Evolutionary conservation across 2,329 filamentous ascomycete genomes (phyloP).

Genomic region (Dryadomyces quercivorus): DNA sequence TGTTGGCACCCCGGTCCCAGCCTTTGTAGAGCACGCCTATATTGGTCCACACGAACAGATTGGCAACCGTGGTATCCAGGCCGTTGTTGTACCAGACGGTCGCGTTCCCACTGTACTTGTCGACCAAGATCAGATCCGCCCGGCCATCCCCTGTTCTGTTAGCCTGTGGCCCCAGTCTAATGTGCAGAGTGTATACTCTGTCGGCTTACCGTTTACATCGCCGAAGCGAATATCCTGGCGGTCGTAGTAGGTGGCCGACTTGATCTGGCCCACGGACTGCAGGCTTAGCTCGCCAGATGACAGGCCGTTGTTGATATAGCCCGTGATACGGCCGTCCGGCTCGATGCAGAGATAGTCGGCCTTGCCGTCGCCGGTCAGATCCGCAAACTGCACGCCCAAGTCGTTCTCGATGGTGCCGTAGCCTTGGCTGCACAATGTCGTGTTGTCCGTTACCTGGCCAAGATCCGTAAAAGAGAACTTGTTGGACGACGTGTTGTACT

Average conservation of each 20-base stretch:
- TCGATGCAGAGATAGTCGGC: constrained; percentile 23
- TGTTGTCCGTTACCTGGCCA: not conserved
- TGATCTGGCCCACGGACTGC: constrained; percentile 17
- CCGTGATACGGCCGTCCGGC: constrained; percentile 14
- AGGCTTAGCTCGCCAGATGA: not conserved
- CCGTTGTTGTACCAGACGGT: constrained; percentile 15
- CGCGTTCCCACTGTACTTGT: constrained; percentile 18
- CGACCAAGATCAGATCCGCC: constrained; percentile 16
- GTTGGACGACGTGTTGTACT: not conserved
- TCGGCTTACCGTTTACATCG: constrained; percentile 12
- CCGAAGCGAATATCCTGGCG: constrained; percentile 4
- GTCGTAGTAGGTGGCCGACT: constrained; percentile 9
- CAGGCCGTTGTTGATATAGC: constrained; percentile 7
- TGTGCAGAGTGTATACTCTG: too few relatives aligned
- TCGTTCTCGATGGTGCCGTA: constrained; percentile 17
- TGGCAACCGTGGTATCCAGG: too few relatives aligned
- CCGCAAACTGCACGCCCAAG: constrained; percentile 18
- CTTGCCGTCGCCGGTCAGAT: constrained; percentile 17
- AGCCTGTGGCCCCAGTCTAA: too few relatives aligned
- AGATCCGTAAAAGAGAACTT: not conserved
- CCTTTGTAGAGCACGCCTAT: too few relatives aligned
- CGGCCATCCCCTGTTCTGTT: constrained; percentile 10
- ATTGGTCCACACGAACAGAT: too few relatives aligned
- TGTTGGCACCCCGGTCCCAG: too few relatives aligned
- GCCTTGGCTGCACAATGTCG: constrained; percentile 10